Conservation (phyloP, 441 rosid genomes). For the Bruguiera hainesii region DNA sequence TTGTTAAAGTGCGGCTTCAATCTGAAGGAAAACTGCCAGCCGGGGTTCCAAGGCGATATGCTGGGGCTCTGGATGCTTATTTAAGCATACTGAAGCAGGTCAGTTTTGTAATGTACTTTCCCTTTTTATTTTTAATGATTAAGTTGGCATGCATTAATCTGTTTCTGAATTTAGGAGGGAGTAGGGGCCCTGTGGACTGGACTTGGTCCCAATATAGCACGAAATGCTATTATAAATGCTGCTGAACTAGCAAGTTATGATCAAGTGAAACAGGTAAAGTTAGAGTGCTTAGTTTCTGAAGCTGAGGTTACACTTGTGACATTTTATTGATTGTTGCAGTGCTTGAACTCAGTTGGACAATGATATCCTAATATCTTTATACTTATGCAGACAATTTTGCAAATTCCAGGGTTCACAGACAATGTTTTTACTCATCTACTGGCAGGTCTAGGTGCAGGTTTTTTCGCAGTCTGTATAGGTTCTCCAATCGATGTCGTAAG, state of each 20-base stretch:
- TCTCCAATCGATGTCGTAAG: slow-evolving; percentile 95
- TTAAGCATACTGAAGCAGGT: slow-evolving; percentile 83
- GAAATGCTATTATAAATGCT: slow-evolving; percentile 94
- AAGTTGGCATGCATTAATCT: slow-evolving; percentile 3
- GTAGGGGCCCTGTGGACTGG: slow-evolving; percentile 90
- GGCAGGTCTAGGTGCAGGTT: slow-evolving; percentile 93
- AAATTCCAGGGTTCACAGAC: slow-evolving; percentile 90
- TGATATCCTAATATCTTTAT: slow-evolving; percentile 15
- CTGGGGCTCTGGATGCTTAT: slow-evolving; percentile 90
- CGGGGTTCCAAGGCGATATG: slow-evolving; percentile 87
- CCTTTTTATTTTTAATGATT: slow-evolving; percentile 6
- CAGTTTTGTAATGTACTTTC: slow-evolving; percentile 21
- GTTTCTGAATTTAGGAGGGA: slow-evolving; percentile 69
- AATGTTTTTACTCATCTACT: slow-evolving; percentile 82
- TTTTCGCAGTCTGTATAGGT: slow-evolving; percentile 92
- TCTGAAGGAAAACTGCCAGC: slow-evolving; percentile 92
- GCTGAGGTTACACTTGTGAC: slow-evolving; percentile 12
- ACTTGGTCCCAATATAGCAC: slow-evolving; percentile 82
- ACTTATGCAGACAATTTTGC: slow-evolving; percentile 70
- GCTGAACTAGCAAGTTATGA: slow-evolving; percentile 97
- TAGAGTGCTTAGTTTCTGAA: slow-evolving; percentile 2
- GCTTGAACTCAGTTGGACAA: not conserved
- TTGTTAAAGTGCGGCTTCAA: slow-evolving; percentile 96
- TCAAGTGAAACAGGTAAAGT: slow-evolving; percentile 85
- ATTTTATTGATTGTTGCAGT: slow-evolving; percentile 10